Evolutionary conservation across 495 filamentous ascomycete species (phyloP), one percentile per base, ranked within the genome.

Genomic region (Tricharina praecox): DNA sequence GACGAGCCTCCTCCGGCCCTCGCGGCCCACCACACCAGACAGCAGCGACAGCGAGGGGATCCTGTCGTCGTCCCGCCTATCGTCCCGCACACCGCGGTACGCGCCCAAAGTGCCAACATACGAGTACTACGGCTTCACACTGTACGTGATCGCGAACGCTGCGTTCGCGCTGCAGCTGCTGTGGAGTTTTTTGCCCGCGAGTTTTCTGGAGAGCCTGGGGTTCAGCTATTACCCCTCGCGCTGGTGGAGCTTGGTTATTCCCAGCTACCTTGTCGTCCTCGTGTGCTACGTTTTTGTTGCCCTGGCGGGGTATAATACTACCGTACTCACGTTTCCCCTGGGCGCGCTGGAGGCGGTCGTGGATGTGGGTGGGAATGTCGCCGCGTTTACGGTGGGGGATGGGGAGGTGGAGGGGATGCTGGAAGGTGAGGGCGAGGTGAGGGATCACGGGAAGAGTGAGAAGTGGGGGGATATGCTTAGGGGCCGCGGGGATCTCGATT

Each of bases 51-150:
- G 83, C 43, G 87, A 90, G 52, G 76, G 73, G 26, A 74, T 79
- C 15, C 71, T 77, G 19, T 75, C 72, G 55, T 75, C 74, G 13
- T 76, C 75, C 42, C 16, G 9, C 1, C 69, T 68, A 21, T 73
- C 79, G 28, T 77, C 77, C 35, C 81, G 81, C 0, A 76, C 94
- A 11, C 85, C 90, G 1, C 79, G 86, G 28, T 90, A 86, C 13
- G 79, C 79, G 35, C 90, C 90, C 0, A 87, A 86, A 54, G 86
- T 96, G 1, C 90, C 90, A 7, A 97, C 90, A 0, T 96, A 97
- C 63, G 90, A 97, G 60, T 97, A 97, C 72, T 96, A 97, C 62
- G 90, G 90, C 52, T 96, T 97, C 66, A 87, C 90, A 42, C 72
- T 97, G 21, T 96, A 97, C 62, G 71, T 97, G 21, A 79, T 82